Evolutionary conservation across 139 green algal species (phyloP).

Genomic region (Pycnococcus provasolii): DNA sequence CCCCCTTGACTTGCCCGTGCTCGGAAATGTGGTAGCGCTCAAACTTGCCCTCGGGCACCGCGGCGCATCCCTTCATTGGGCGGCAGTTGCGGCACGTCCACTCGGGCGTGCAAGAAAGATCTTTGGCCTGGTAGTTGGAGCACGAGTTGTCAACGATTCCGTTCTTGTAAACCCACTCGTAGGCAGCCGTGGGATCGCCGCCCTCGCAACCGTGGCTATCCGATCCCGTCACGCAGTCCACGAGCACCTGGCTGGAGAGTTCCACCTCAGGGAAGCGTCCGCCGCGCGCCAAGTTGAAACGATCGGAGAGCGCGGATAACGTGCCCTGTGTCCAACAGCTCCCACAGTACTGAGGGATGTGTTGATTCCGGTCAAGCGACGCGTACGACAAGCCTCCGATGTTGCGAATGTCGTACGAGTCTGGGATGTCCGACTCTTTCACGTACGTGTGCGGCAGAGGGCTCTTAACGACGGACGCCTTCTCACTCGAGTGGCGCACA

Average conservation of each 20-base stretch:
- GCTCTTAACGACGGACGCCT: constrained; percentile 11
- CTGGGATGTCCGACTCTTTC: background rate
- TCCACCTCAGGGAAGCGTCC: constrained; percentile 22
- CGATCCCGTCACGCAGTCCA: constrained; percentile 61
- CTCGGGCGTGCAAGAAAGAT: constrained; percentile 35
- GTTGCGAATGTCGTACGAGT: constrained; percentile 45
- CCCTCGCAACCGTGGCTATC: constrained; percentile 25
- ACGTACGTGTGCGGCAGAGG: constrained; percentile 1
- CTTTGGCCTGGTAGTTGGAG: constrained; percentile 62
- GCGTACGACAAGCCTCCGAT: constrained; percentile 54
- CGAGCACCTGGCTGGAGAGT: constrained; percentile 57
- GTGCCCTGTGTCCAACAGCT: constrained; percentile 71
- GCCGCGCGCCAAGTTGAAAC: constrained; percentile 58
- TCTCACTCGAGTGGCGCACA: constrained; percentile 1
- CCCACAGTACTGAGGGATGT: constrained; percentile 55
- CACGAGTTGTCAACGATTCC: constrained; percentile 77
- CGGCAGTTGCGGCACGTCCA: constrained; percentile 30
- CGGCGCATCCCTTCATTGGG: constrained; percentile 36
- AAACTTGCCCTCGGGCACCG: constrained; percentile 44
- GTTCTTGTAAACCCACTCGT: constrained; percentile 28
- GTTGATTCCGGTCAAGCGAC: constrained; percentile 58
- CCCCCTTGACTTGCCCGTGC: constrained; percentile 55
- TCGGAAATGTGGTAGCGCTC: constrained; percentile 40
- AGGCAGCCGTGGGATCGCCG: constrained; percentile 21
- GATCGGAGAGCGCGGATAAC: constrained; percentile 59